Conservation (phyloP, 805 yeast species). For the Suhomyces sp. region DNA sequence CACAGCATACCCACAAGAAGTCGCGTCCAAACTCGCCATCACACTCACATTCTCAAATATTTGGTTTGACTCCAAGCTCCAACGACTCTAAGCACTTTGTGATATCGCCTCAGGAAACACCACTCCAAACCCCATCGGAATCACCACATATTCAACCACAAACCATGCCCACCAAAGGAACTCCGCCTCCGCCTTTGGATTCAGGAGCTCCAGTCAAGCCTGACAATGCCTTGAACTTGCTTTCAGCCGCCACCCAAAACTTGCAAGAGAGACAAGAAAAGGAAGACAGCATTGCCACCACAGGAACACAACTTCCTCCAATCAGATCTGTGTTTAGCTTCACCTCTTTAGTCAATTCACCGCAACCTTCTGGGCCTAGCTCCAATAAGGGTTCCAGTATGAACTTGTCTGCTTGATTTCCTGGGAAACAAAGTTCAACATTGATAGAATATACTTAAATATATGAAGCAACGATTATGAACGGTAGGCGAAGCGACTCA, state of each 20-base stretch:
- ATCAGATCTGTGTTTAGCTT: conserved; percentile 38
- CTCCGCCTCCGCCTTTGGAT: not conserved
- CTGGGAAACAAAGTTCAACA: not conserved
- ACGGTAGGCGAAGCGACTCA: not conserved
- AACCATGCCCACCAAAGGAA: conserved; percentile 4
- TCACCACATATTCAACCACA: conserved; percentile 43
- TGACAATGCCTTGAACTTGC: conserved; percentile 18
- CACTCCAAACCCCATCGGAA: conserved; percentile 48
- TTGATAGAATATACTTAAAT: not conserved
- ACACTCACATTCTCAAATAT: conserved; percentile 7
- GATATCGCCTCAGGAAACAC: conserved; percentile 43
- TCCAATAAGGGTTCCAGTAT: conserved; percentile 4
- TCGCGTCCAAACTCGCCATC: conserved; percentile 50
- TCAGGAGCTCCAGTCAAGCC: not conserved
- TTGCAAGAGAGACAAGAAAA: conserved; percentile 20
- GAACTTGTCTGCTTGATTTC: conserved; percentile 8
- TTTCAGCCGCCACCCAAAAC: conserved; percentile 22
- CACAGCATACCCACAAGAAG: conserved; percentile 27
- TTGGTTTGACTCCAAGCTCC: conserved; percentile 1
- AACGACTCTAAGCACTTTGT: conserved; percentile 6
- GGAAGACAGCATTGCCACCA: conserved; percentile 30
- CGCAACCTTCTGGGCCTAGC: conserved; percentile 3
- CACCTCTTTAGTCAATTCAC: conserved; percentile 7
- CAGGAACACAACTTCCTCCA: conserved; percentile 42
- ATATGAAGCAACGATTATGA: not conserved